Percentiles rank a stretch among this genome's conserved stretches.
Conservation (phyloP, 2,329 filamentous ascomycete genomes). For the Apiospora saccharicola region DNA sequence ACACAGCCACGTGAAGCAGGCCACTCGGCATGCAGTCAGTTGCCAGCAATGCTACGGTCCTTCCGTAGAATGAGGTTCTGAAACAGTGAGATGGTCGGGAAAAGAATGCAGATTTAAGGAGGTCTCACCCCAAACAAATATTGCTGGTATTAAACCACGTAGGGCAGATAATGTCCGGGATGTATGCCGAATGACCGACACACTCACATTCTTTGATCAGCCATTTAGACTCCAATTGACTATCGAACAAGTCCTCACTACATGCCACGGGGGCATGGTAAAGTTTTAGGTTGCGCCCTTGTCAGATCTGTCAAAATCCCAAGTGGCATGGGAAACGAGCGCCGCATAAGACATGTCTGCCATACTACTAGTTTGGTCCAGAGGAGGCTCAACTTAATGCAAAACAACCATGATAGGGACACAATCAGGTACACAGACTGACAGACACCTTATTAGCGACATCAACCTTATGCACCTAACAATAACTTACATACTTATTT, state of each 20-base stretch:
- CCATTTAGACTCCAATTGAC: slow-evolving; percentile 6
- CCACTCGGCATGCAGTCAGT: background rate
- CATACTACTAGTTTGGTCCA: background rate
- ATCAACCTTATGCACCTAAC: background rate
- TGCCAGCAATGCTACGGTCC: background rate
- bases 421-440: background rate
- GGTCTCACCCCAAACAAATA: slow-evolving; percentile 10
- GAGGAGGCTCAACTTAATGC: slow-evolving; percentile 12
- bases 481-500: background rate
- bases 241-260: slow-evolving; percentile 17
- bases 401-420: background rate
- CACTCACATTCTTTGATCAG: slow-evolving; percentile 8
- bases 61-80: background rate
- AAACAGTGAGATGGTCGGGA: background rate
- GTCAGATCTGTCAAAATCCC: slow-evolving; percentile 3
- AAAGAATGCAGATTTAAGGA: slow-evolving; percentile 9
- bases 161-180: slow-evolving; percentile 11
- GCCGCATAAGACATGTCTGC: slow-evolving; percentile 4
- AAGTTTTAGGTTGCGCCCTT: background rate
- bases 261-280: background rate
- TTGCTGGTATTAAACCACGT: background rate
- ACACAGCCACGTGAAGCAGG: slow-evolving; percentile 2
- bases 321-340: background rate
- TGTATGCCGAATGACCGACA: background rate
- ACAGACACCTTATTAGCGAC: background rate